Evolutionary conservation across 78 protist species (phyloP).

Genomic region (Dictyostelium citrinum): DNA sequence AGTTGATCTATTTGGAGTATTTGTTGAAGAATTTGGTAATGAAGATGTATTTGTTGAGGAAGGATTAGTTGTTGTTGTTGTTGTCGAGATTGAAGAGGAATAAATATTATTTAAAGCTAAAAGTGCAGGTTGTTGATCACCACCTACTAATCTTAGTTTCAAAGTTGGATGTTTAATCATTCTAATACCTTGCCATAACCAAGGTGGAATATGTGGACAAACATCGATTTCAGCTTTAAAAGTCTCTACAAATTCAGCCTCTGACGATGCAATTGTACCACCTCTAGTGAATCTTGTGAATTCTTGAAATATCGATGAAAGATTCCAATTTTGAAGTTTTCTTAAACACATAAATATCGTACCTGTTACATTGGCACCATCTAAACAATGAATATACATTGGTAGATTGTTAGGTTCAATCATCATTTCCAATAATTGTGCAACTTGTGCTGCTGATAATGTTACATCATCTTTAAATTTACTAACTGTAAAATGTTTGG

Average conservation of each 20-base stretch:
- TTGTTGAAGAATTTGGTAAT: background rate
- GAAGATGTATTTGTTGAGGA: background rate
- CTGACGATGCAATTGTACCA: slow-evolving; percentile 39
- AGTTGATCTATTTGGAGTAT: background rate
- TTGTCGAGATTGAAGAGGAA: background rate
- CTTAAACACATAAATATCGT: slow-evolving; percentile 77
- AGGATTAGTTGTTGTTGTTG: background rate
- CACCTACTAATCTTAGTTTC: slow-evolving; percentile 28
- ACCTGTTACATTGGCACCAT: slow-evolving; percentile 82
- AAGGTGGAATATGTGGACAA: slow-evolving; percentile 32
- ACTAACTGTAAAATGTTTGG: slow-evolving; percentile 57
- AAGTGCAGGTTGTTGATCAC: background rate
- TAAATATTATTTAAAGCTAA: background rate
- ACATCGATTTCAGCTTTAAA: slow-evolving; percentile 76
- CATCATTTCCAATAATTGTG: slow-evolving; percentile 71
- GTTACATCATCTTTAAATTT: slow-evolving; percentile 81
- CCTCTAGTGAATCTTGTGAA: slow-evolving; percentile 80
- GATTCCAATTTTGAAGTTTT: slow-evolving; percentile 77
- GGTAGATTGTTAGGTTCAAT: slow-evolving; percentile 73
- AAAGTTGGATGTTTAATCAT: slow-evolving; percentile 73
- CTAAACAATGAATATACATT: slow-evolving; percentile 75
- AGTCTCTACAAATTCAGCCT: slow-evolving; percentile 77
- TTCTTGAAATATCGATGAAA: slow-evolving; percentile 72
- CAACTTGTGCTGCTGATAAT: slow-evolving; percentile 46
- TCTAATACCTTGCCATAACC: slow-evolving; percentile 81